A percentile compares a stretch with the other conserved stretches of the same genome.
These are phyloP conservation scores for Cutaneotrichosporon cyanovorans DNA, from an alignment of 1,284 basidiomycete species.

Conservation along the genomic window DNA sequence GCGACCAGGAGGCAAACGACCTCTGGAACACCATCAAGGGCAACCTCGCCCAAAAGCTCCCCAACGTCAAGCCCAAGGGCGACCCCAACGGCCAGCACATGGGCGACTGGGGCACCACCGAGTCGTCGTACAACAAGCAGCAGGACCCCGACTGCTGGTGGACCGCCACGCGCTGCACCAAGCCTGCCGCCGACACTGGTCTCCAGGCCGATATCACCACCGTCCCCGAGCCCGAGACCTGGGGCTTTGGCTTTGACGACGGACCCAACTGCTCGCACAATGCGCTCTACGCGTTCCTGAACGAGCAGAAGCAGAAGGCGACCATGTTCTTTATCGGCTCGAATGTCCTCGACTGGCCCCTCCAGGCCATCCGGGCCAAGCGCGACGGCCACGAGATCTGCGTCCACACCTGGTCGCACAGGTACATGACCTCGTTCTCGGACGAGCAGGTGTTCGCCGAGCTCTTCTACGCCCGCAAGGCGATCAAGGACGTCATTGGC, in stretches of 20 bases:
- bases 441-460: conserved; percentile 52
- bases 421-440: conserved; percentile 49
- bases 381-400: conserved; percentile 47
- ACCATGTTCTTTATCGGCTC: conserved; percentile 50
- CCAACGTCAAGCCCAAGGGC: conserved; percentile 2
- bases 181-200: conserved; percentile 21
- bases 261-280: conserved; percentile 50
- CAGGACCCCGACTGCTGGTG: conserved; percentile 37
- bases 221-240: conserved; percentile 50
- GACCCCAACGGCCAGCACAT: neutral
- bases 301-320: conserved; percentile 49
- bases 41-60: conserved; percentile 3
- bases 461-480: conserved; percentile 51
- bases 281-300: conserved; percentile 50
- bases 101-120: conserved; percentile 2
- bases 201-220: conserved; percentile 43
- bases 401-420: conserved; percentile 49
- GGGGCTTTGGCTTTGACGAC: conserved; percentile 51
- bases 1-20: conserved; percentile 41
- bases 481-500: conserved; percentile 50
- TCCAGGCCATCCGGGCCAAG: conserved; percentile 49
- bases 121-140: neutral
- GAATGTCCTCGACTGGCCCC: conserved; percentile 52
- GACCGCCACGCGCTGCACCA: conserved; percentile 41
- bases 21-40: conserved; percentile 37